phyloP scores from a whole-genome alignment of 805 yeast species.

The Candida schatavii region DNA sequence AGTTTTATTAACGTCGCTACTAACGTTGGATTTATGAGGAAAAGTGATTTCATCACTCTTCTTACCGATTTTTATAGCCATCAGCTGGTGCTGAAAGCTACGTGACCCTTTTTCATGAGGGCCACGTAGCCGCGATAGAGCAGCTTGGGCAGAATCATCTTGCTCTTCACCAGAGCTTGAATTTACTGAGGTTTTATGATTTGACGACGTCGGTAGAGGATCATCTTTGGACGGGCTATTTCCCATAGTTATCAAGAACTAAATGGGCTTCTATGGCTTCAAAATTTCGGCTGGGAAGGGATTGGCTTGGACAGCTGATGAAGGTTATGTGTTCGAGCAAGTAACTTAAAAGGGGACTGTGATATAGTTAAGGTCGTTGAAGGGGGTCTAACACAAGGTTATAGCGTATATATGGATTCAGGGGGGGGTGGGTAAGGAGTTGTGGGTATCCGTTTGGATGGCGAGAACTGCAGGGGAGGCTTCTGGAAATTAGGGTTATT shows the following conservation, averaged over 20 bases:
- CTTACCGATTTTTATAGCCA: conserved; percentile 5
- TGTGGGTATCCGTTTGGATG: too few species aligned
- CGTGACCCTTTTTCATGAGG: not conserved
- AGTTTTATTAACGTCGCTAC: conserved; percentile 7
- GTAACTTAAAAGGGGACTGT: too few species aligned
- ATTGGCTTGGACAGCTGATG: not conserved
- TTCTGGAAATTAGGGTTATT: too few species aligned
- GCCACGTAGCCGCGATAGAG: conserved; percentile 33
- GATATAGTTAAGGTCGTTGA: too few species aligned
- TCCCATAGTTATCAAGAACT: conserved; percentile 42
- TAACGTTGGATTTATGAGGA: not conserved
- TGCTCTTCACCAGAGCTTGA: conserved; percentile 16
- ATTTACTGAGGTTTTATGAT: conserved; percentile 11
- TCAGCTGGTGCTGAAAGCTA: conserved; percentile 2
- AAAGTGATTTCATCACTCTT: not conserved
- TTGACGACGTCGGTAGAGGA: conserved; percentile 43
- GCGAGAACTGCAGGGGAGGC: too few species aligned
- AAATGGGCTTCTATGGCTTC: not conserved
- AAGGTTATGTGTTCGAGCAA: too few species aligned
- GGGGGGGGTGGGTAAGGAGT: too few species aligned
- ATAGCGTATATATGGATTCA: too few species aligned
- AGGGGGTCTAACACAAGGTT: too few species aligned
- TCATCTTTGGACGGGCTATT: conserved; percentile 62
- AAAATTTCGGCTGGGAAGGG: not conserved
- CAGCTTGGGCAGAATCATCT: conserved; percentile 14